phyloP scores from a whole-genome alignment of 179 eudicot genomes.

The Carnegiea gigantea region DNA sequence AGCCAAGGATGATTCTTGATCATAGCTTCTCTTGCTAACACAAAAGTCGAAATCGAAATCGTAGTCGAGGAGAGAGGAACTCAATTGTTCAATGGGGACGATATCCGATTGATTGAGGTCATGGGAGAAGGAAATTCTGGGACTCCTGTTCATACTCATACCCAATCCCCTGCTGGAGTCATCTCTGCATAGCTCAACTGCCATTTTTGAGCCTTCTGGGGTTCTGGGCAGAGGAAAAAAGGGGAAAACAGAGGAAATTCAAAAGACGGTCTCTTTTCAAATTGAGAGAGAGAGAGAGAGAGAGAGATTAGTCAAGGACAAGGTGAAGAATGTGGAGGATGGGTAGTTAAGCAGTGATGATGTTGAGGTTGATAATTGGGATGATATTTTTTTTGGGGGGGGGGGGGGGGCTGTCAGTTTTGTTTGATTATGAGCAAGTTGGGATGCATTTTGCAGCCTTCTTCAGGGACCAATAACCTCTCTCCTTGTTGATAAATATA shows the following conservation, averaged over 20 bases:
- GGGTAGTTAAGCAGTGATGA: constrained; percentile 2
- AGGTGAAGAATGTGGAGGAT: background rate
- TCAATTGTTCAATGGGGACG: constrained; percentile 28
- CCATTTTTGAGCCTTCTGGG: constrained; percentile 18
- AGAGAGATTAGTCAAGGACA: background rate
- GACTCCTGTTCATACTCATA: constrained; percentile 18
- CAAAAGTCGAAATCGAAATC: constrained; percentile 36
- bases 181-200: constrained; percentile 35
- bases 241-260: constrained; percentile 3
- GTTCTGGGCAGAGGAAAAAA: background rate
- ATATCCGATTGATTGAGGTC: constrained; percentile 34
- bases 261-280: background rate
- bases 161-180: constrained; percentile 29
- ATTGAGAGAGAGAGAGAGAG: no score
- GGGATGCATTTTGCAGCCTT: background rate
- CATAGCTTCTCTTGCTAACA: constrained; percentile 23
- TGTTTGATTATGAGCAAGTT: constrained; percentile 5
- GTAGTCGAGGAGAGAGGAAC: constrained; percentile 26
- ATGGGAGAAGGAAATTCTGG: constrained; percentile 44
- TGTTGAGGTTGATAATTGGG: constrained; percentile 2
- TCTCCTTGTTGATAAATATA: background rate
- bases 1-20: constrained; percentile 35
- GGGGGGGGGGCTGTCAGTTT: background rate
- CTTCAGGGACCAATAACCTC: background rate
- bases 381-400: constrained; percentile 13